Evolutionary conservation across 371 early-diverging fungal species (phyloP), one percentile per base, ranked within the genome.

Genomic region (Amoeboaphelidium protococcarum): DNA sequence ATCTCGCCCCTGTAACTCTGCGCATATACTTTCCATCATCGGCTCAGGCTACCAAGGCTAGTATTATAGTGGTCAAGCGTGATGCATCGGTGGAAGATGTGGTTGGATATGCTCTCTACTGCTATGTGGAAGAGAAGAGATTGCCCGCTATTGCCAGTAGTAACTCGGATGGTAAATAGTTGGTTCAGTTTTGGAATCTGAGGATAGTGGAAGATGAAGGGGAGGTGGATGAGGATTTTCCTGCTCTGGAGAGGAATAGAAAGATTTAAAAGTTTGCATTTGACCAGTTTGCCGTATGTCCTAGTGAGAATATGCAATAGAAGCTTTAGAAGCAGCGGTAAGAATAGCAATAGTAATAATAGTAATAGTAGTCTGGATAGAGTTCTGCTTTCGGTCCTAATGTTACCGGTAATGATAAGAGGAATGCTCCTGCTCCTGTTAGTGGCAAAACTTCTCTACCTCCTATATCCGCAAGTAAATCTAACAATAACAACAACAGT

Each of bases 121-220:
- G 76, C 52, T 84, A 83, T 58, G 62, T 73, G 25, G 76, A 82
- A 47, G 66, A 69, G 23, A 67, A 72, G 27, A 55, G 70, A 23
- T 48, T 59, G 31, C 81, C 88, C 10, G 53, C 58, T 16, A 56
- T 89, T 13, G 72, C 75, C 37, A 16, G 10, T 16, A 31, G 16
- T 2, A 68, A 62, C 2, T 64, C 72, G 2, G 54, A 65, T 22
- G 71, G 66, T 26, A 72, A n/a, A n/a, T n/a, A 78, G 46, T 68
- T 80, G 12, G 69, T 68, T 1, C 61, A 68, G 45, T 45, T 45
- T 46, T 91, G 92, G 92, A 76, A 70, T 13, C 58, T 91, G 61
- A 64, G 84, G 43, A 86, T 94, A 50, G 87, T 80, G 1, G 92
- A 88, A 55, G 89, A 87, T 47, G 88, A 86, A 65, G 92, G 92